A percentile compares a stretch with the other conserved stretches of the same genome.
phyloP scores from a whole-genome alignment of 2,329 filamentous ascomycete species.

The Magnaporthiopsis poae region DNA sequence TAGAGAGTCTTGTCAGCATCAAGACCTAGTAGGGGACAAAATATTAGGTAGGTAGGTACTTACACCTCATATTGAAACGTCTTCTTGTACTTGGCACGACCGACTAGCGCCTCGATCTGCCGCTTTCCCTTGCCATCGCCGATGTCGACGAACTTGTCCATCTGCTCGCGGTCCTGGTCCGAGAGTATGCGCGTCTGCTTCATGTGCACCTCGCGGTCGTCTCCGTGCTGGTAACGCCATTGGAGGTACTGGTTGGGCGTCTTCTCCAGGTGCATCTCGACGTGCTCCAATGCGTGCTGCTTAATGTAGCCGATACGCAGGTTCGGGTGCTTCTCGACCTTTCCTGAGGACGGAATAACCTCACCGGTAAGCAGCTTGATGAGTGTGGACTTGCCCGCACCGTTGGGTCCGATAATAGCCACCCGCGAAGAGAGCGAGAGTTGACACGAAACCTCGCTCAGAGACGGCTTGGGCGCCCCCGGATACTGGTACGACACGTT shows the following conservation, averaged over 20 bases:
- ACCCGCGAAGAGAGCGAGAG: conserved; percentile 83
- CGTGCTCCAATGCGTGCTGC: conserved; percentile 96
- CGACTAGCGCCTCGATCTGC: conserved; percentile 79
- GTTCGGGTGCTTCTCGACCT: conserved; percentile 97
- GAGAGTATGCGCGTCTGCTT: conserved; percentile 93
- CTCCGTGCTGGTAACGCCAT: conserved; percentile 95
- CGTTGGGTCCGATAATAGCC: conserved; percentile 93
- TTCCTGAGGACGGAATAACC: conserved; percentile 69
- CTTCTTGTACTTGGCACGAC: conserved; percentile 98
- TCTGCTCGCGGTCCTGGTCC: conserved; percentile 73
- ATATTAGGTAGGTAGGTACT: conserved; percentile 22
- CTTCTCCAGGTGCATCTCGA: conserved; percentile 99
- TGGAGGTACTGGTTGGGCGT: conserved; percentile 97
- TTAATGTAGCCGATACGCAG: conserved; percentile 99
- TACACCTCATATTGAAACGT: conserved; percentile 94
- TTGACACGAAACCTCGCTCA: conserved; percentile 76
- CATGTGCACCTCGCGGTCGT: conserved; percentile 92
- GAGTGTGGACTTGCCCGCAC: conserved; percentile 93
- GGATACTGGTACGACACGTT: conserved; percentile 91
- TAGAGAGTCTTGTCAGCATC: conserved; percentile 14
- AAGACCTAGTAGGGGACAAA: not conserved
- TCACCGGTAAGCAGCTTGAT: conserved; percentile 97
- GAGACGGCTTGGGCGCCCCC: conserved; percentile 75
- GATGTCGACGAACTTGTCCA: conserved; percentile 82
- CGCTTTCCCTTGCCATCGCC: conserved; percentile 69